Base-by-base conservation (phyloP, 371 early-diverging fungal species). In the Mortierella polycephala region DNA sequence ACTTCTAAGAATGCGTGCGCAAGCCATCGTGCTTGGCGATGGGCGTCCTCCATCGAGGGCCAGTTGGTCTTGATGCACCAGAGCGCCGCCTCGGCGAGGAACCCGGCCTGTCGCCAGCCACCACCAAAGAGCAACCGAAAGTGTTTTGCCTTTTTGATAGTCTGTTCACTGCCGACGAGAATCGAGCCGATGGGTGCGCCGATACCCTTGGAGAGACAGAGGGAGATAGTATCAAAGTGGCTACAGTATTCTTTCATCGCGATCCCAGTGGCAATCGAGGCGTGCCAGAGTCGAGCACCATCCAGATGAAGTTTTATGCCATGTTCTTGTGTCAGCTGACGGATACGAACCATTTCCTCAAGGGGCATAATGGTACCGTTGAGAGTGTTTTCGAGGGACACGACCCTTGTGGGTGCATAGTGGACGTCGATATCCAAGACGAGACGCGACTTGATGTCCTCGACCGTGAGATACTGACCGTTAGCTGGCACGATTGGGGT, bases 281-380 rank as follows among this genome's bases (percentile, higher is more conserved):
- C 97, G 72, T 97, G 95, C 97, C 98, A 98, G 40, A 97, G 85
- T 51, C 98, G 85, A 37, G 97, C 94, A 11, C 98, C 97, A 79
- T 98, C 98, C 30, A 96, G 54, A 70, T 98, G 98, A 71, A 95
- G 85, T 53, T 83, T 84, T 14, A 96, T 76, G n/a, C 83, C 88
- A 44, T 87, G 81, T n/a, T 82, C 71, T 12, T 83, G 81, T 3
- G 91, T 92, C 57, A 93, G 70, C 7, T 67, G 81, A 9, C 87
- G 82, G 60, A 97, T 95, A 39, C 68, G 71, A 40, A 73, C 72
- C 21, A 95, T 90, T 49, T 95, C 94, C 44, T 90, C 88, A 3
- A 93, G 55, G 1, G 95, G 95, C 69, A 95, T 86, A 16, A 94
- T 87, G 67, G 89, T 86, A 23, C 98, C 96, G 56, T 90, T 86